A percentile compares a stretch with the other conserved stretches of the same genome.
Conservation (phyloP, 495 filamentous ascomycete species). For the Podospora pseudopauciseta region DNA sequence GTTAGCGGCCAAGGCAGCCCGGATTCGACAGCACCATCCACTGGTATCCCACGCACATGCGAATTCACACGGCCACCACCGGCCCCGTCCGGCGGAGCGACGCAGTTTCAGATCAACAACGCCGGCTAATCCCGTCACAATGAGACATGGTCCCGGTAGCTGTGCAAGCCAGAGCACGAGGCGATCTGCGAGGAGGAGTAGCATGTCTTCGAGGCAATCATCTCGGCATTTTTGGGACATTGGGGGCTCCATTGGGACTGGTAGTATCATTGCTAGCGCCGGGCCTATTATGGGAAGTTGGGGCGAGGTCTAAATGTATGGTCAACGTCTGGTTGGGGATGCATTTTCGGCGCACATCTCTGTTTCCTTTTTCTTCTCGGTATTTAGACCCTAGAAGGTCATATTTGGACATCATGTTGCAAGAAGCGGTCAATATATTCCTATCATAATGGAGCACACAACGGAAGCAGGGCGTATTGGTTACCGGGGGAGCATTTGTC, state of each 20-base stretch:
- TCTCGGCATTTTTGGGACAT: slow-evolving; percentile 76
- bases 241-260: slow-evolving; percentile 70
- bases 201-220: slow-evolving; percentile 60
- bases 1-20: slow-evolving; percentile 69
- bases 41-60: slow-evolving; percentile 54
- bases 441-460: slow-evolving; percentile 22
- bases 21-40: slow-evolving; percentile 82
- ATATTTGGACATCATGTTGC: not conserved
- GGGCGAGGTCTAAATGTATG: slow-evolving; percentile 59
- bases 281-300: slow-evolving; percentile 63
- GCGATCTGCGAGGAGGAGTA: slow-evolving; percentile 55
- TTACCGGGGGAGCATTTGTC: slow-evolving; percentile 13
- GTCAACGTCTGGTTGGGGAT: not conserved
- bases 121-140: slow-evolving; percentile 44
- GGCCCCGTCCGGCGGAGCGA: slow-evolving; percentile 47
- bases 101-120: slow-evolving; percentile 51
- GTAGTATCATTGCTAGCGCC: slow-evolving; percentile 60
- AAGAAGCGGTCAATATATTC: slow-evolving; percentile 18
- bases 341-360: not conserved
- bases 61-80: slow-evolving; percentile 30
- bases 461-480: slow-evolving; percentile 12
- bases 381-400: not conserved
- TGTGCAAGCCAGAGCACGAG: slow-evolving; percentile 79
- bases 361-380: not conserved
- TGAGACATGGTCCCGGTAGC: slow-evolving; percentile 57